These are phyloP conservation scores for Camellia granthamiana DNA, from an alignment of 148 eudicot genomes.

Conservation along the genomic window DNA sequence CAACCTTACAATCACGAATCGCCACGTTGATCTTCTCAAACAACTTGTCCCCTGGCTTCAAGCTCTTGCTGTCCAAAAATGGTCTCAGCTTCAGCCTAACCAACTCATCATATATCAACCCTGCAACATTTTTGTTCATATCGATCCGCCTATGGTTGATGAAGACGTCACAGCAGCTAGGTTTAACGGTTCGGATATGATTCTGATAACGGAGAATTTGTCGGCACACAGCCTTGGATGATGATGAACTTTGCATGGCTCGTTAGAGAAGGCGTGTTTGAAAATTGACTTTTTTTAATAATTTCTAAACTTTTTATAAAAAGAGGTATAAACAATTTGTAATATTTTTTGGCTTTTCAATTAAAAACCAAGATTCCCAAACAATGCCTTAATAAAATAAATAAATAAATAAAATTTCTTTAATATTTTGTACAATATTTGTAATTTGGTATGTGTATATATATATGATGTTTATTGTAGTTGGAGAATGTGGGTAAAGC, in stretches of 20 bases:
- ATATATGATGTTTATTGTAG: too few species aligned
- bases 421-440: too few species aligned
- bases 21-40: constrained; percentile 30
- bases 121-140: constrained; percentile 40
- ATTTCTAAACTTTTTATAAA: too few species aligned
- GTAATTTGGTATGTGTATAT: too few species aligned
- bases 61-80: constrained; percentile 45
- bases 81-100: constrained; percentile 25
- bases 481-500: too few species aligned
- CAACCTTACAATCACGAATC: constrained; percentile 27
- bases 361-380: too few species aligned
- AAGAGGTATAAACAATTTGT: too few species aligned
- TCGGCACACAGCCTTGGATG: background rate
- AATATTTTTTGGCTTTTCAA: too few species aligned
- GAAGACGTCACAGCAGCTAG: constrained; percentile 30
- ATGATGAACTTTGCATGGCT: constrained; percentile 5
- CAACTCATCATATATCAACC: constrained; percentile 35
- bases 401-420: too few species aligned
- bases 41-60: constrained; percentile 46
- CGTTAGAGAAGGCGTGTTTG: too few species aligned
- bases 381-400: too few species aligned
- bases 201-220: background rate
- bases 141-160: constrained; percentile 45
- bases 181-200: background rate
- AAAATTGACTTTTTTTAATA: too few species aligned